Percentiles rank a stretch among this genome's conserved stretches.
Conservation (phyloP, 768 basidiomycete genomes). For the Hydnomerulius pinastri region DNA sequence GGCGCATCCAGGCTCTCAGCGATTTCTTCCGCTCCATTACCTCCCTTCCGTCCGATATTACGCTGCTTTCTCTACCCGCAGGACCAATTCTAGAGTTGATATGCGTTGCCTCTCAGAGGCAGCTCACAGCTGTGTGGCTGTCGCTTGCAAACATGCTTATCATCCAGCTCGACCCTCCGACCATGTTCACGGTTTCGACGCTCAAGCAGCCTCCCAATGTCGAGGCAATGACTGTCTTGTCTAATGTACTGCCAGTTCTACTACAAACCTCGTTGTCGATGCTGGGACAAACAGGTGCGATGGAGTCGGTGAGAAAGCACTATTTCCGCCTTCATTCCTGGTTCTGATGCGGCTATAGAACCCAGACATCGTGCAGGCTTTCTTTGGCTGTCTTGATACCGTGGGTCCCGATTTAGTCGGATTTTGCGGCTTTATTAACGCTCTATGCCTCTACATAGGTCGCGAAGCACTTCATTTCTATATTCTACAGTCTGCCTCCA, state of each 20-base stretch:
- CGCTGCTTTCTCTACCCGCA: constrained; percentile 78
- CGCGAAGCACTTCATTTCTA: constrained; percentile 59
- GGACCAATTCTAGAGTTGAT: constrained; percentile 80
- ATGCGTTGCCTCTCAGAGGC: constrained; percentile 68
- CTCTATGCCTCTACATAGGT: constrained; percentile 23
- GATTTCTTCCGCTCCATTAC: constrained; percentile 87
- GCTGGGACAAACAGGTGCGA: constrained; percentile 58
- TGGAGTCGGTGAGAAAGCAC: constrained; percentile 64
- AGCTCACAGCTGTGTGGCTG: constrained; percentile 83
- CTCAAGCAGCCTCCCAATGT: constrained; percentile 53
- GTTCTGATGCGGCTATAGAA: constrained; percentile 52
- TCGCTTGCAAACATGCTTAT: constrained; percentile 79
- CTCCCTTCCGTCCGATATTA: constrained; percentile 72
- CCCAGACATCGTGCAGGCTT: constrained; percentile 88
- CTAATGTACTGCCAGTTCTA: constrained; percentile 54
- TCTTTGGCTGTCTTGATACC: constrained; percentile 81
- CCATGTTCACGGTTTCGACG: constrained; percentile 37
- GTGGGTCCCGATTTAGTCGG: constrained; percentile 40
- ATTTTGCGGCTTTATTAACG: neutral
- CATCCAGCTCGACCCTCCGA: constrained; percentile 79
- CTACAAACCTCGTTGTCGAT: constrained; percentile 56
- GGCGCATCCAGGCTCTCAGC: constrained; percentile 61
- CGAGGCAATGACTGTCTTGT: constrained; percentile 59
- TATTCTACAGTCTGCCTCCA: constrained; percentile 63
- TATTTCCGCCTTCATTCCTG: no score